A percentile compares a stretch with the other conserved stretches of the same genome.
phyloP scores from a whole-genome alignment of 2,329 filamentous ascomycete genomes.

The Fusarium sp. region DNA sequence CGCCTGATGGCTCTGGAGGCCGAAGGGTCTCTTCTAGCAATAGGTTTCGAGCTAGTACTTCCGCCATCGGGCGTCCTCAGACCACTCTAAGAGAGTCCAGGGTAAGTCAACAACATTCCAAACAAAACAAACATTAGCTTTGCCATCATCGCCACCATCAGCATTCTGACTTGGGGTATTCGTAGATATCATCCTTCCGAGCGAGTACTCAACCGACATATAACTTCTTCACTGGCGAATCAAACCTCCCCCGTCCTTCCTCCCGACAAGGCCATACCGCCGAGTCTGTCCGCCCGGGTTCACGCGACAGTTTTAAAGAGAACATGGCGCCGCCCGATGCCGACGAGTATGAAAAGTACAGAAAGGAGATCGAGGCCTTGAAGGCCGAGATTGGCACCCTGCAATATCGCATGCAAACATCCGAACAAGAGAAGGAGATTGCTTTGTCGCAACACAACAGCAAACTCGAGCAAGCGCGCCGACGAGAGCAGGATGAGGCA shows the following conservation, averaged over 20 bases:
- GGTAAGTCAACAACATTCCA: conserved; percentile 48
- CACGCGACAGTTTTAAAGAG: conserved; percentile 68
- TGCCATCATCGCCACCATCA: neutral
- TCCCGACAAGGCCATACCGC: conserved; percentile 55
- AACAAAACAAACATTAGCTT: conserved; percentile 36
- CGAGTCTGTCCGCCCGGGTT: conserved; percentile 58
- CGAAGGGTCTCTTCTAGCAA: conserved; percentile 45
- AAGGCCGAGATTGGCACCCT: conserved; percentile 90
- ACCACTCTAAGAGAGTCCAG: conserved; percentile 51
- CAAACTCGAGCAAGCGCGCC: conserved; percentile 82
- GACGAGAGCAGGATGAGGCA: conserved; percentile 87
- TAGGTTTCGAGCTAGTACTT: conserved; percentile 50
- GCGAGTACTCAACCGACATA: conserved; percentile 64
- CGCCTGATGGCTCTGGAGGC: conserved; percentile 44
- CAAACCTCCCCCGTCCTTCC: conserved; percentile 49
- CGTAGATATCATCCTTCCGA: conserved; percentile 59
- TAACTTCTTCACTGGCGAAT: conserved; percentile 67
- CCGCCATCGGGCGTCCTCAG: conserved; percentile 50
- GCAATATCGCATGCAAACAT: conserved; percentile 86
- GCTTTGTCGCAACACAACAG: conserved; percentile 81
- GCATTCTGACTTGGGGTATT: conserved; percentile 3
- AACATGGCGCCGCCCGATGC: conserved; percentile 68
- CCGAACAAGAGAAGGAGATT: conserved; percentile 89
- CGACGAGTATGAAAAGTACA: conserved; percentile 68
- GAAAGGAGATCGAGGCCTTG: conserved; percentile 76